Percentiles rank a stretch among this genome's conserved stretches.
These are phyloP conservation scores for Xylariales sp. DNA, from an alignment of 2,329 filamentous ascomycete genomes.

Conservation along the genomic window DNA sequence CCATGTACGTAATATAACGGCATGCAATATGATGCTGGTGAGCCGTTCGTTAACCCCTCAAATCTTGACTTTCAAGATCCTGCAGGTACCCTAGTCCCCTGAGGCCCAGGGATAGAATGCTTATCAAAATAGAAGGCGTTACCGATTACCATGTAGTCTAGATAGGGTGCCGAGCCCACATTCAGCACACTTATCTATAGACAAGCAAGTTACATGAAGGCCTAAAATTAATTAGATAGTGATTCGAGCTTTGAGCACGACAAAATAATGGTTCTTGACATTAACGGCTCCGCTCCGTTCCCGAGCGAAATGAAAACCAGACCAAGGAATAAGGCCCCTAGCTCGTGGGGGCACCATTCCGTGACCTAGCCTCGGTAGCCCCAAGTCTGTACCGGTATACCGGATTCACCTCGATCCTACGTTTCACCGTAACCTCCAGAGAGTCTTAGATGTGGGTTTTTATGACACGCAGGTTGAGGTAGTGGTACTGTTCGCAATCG, in stretches of 20 bases:
- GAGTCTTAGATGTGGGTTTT: constrained; percentile 9
- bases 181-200: constrained; percentile 18
- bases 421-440: constrained; percentile 17
- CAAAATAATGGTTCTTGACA: constrained; percentile 7
- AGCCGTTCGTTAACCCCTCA: constrained; percentile 27
- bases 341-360: constrained; percentile 30
- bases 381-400: constrained; percentile 30
- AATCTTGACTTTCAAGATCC: constrained; percentile 34
- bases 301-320: constrained; percentile 16
- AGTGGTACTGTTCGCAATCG: constrained; percentile 11
- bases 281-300: constrained; percentile 15
- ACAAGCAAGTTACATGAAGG: constrained; percentile 16
- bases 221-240: constrained; percentile 12
- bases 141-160: constrained; percentile 2
- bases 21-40: constrained; percentile 37
- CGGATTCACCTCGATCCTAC: constrained; percentile 30
- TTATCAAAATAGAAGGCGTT: constrained; percentile 30
- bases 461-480: constrained; percentile 12
- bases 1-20: constrained; percentile 35
- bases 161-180: constrained; percentile 14
- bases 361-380: not conserved
- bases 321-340: constrained; percentile 21
- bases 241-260: constrained; percentile 5
- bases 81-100: constrained; percentile 37
- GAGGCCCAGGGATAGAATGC: constrained; percentile 33